A percentile compares a stretch with the other conserved stretches of the same genome.
phyloP scores from a whole-genome alignment of 352 stramenopile species.

The Phytopythium aichiense region DNA sequence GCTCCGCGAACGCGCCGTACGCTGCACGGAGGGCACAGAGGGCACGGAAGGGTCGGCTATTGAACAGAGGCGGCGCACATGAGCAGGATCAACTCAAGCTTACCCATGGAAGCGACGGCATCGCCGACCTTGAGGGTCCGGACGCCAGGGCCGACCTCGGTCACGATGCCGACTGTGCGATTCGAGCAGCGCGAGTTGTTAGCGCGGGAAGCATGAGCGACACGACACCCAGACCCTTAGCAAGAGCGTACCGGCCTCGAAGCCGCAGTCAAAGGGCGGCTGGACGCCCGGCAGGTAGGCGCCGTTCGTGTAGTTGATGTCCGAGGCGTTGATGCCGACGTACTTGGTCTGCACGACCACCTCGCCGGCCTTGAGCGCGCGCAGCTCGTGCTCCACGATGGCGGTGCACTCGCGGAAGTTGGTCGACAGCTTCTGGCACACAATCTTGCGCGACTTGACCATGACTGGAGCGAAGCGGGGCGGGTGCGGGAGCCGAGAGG shows the following conservation, averaged over 20 bases:
- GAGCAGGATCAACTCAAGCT: neutral
- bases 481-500: neutral
- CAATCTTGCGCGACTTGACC: constrained; percentile 67
- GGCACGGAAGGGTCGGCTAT: neutral
- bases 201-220: neutral
- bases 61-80: neutral
- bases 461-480: no score
- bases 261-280: constrained; percentile 21
- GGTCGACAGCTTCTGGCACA: constrained; percentile 75
- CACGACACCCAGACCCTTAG: neutral
- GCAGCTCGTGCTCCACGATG: constrained; percentile 49
- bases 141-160: constrained; percentile 32
- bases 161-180: constrained; percentile 27
- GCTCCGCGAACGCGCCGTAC: constrained; percentile 51
- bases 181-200: neutral
- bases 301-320: constrained; percentile 56
- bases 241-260: constrained; percentile 19
- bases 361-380: constrained; percentile 33
- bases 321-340: constrained; percentile 48
- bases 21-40: constrained; percentile 22
- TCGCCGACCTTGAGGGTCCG: constrained; percentile 24
- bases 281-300: constrained; percentile 14
- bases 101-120: constrained; percentile 16
- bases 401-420: constrained; percentile 75
- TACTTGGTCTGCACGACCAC: constrained; percentile 47